These are phyloP conservation scores for Astrephomene gubernaculifera DNA, from an alignment of 139 green algal genomes.

Conservation along the genomic window DNA sequence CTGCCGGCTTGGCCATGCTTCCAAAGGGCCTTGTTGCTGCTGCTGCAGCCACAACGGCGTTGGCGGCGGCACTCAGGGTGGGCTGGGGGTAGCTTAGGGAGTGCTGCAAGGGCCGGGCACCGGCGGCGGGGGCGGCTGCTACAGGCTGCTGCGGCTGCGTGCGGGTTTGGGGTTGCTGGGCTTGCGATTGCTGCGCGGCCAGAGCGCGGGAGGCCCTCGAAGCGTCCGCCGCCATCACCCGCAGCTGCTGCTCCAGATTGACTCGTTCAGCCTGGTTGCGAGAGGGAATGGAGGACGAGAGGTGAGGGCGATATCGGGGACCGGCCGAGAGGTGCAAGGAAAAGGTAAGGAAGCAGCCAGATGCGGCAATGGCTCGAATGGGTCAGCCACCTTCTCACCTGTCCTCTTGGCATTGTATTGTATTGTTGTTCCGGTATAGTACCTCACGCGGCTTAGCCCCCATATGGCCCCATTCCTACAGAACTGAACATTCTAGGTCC, in stretches of 20 bases:
- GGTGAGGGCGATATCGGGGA: not conserved
- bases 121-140: not conserved
- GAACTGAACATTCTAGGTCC: not conserved
- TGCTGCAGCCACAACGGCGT: too few relatives aligned
- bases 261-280: not conserved
- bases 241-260: constrained; percentile 27
- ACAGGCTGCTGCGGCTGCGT: too few relatives aligned
- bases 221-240: not conserved
- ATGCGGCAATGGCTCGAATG: not conserved
- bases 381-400: not conserved
- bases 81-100: not conserved
- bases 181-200: not conserved
- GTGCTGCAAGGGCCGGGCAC: not conserved
- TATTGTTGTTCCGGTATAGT: too few relatives aligned
- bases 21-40: too few relatives aligned
- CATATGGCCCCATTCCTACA: not conserved
- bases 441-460: not conserved
- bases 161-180: too few relatives aligned
- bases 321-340: not conserved
- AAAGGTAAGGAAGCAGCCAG: too few relatives aligned
- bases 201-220: not conserved
- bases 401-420: too few relatives aligned
- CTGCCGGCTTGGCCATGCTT: too few relatives aligned
- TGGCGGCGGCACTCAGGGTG: not conserved
- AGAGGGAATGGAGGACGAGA: not conserved